Evolutionary conservation across 352 stramenopile genomes (phyloP), one percentile per base, ranked within the genome.

Genomic region (Phytophthora sojae): DNA sequence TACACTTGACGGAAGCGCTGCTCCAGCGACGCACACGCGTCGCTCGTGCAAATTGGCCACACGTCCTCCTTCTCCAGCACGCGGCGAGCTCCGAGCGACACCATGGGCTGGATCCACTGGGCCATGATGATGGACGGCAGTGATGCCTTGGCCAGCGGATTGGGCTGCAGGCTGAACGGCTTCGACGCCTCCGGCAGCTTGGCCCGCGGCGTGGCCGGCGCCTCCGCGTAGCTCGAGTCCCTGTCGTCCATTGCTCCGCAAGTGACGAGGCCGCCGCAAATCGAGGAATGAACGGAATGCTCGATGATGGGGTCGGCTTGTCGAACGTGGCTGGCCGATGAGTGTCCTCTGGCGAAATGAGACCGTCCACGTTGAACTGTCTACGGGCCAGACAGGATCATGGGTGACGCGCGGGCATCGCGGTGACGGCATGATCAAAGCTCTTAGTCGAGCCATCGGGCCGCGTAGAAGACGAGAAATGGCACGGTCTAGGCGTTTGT

Each of bases 101-200:
- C 39, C 56, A 83, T 55, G 6, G 73, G 62, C 47, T 79, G 65
- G 17, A 75, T 69, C 73, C 76, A 83, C 51, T 74, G 70, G 3
- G 65, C 70, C 56, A 77, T 45, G 6, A 65, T 52, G 32, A 74
- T 54, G 6, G 70, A 77, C 7, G 67, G 39, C 25, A 77, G 25
- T 5, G 71, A 80, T 8, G 77, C 80, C 5, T n/a, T 69, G 9
- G 67, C 65, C 54, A 87, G 67, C 45, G 79, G 79, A 57, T 82
- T 84, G n/a, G 58, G 35, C n/a, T 50, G 25, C 23, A 69, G 50
- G 49, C 65, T 74, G 44, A 74, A 61, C 29, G 52, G 55, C 21
- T 26, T 55, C n/a, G 57, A 32, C 6, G 6, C 2, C 25, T 14
- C 5, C 17, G 35, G 37, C 21, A 7, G 7, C 25, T 52, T 50